Evolutionary conservation across 495 filamentous ascomycete species (phyloP).

Genomic region (Niebla homalea): DNA sequence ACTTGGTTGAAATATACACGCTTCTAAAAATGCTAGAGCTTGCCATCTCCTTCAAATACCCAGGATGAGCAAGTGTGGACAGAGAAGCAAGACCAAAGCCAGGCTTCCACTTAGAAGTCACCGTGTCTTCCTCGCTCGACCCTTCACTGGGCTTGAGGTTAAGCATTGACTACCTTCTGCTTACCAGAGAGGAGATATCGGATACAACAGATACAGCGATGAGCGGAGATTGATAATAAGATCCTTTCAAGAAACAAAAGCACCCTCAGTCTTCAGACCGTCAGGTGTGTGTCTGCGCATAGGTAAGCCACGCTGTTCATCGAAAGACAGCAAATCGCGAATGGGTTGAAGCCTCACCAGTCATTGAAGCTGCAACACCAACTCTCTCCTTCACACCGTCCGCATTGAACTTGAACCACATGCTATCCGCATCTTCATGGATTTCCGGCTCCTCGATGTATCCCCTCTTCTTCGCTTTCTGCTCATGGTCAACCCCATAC

Average conservation of each 20-base stretch:
- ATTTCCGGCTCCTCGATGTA: constrained; percentile 44
- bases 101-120: not conserved
- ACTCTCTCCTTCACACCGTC: too few relatives aligned
- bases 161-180: not conserved
- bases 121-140: constrained; percentile 6
- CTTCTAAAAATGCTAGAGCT: constrained; percentile 57
- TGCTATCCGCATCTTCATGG: constrained; percentile 43
- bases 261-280: too few relatives aligned
- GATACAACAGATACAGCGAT: constrained; percentile 12
- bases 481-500: constrained; percentile 45
- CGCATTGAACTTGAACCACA: constrained; percentile 18
- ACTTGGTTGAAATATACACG: constrained; percentile 6
- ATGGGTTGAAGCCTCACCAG: too few relatives aligned
- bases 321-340: too few relatives aligned
- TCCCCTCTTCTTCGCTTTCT: constrained; percentile 51
- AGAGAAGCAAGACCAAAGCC: constrained; percentile 48
- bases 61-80: constrained; percentile 52
- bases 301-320: too few relatives aligned
- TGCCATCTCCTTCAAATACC: constrained; percentile 37
- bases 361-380: too few relatives aligned
- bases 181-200: constrained; percentile 9
- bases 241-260: too few relatives aligned
- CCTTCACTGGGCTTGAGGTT: constrained; percentile 16
- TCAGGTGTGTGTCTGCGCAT: too few relatives aligned
- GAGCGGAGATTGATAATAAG: not conserved